phyloP scores from a whole-genome alignment of 768 basidiomycete genomes.

The Rhizopogon vulgaris region DNA sequence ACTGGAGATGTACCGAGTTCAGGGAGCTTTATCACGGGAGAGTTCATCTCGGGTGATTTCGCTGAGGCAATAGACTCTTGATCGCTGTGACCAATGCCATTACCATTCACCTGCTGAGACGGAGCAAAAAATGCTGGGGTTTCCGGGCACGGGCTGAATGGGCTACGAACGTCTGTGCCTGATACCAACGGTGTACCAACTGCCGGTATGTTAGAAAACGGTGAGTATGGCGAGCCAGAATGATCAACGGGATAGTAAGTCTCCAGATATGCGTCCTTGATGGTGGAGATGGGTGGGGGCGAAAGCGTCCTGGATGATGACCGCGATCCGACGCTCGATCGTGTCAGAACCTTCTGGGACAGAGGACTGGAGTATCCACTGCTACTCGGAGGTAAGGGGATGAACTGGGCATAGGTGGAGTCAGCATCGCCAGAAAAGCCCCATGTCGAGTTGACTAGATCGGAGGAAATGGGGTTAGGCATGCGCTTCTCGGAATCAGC shows the following conservation, averaged over 20 bases:
- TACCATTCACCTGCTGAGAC: constrained; percentile 10
- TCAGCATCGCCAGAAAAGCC: constrained; percentile 13
- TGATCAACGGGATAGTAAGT: constrained; percentile 21
- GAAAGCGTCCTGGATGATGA: constrained; percentile 3
- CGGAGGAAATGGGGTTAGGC: constrained; percentile 5
- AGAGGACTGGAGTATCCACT: constrained; percentile 25
- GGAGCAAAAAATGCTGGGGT: constrained; percentile 13
- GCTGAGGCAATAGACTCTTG: constrained; percentile 19
- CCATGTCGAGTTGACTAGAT: constrained; percentile 17
- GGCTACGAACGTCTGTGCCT: constrained; percentile 12
- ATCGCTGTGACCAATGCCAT: constrained; percentile 4
- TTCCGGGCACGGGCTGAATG: constrained; percentile 26
- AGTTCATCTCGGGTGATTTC: constrained; percentile 22
- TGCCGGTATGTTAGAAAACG: constrained; percentile 23
- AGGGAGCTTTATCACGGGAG: constrained; percentile 24
- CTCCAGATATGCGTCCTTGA: constrained; percentile 26
- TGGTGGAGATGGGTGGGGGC: constrained; percentile 6
- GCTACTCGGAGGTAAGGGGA: constrained; percentile 24
- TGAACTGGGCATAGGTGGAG: constrained; percentile 21
- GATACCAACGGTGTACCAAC: constrained; percentile 25
- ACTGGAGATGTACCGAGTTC: constrained; percentile 17
- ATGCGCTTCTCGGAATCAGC: not conserved
- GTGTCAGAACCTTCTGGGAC: constrained; percentile 17
- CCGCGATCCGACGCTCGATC: constrained; percentile 4
- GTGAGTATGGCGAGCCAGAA: constrained; percentile 16